Conservation (phyloP, 495 filamentous ascomycete genomes). For the Neurospora cerealis region DNA sequence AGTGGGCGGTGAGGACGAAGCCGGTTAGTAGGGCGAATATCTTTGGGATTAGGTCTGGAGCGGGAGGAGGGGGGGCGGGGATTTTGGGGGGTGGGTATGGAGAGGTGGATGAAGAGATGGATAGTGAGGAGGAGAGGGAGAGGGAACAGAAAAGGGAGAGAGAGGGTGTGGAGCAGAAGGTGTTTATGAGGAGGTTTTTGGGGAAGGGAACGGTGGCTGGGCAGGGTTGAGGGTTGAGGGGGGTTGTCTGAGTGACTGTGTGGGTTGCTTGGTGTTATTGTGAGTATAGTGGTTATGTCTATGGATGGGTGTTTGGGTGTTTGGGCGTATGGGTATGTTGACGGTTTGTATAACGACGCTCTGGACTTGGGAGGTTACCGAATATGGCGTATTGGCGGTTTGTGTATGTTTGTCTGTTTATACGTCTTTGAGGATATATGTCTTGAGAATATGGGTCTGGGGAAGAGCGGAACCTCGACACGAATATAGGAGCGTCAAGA, state of each 20-base stretch:
- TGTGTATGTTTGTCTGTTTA: not conserved
- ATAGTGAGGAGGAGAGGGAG: conserved; percentile 13
- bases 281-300: not conserved
- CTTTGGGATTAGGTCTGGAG: conserved; percentile 33
- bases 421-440: not conserved
- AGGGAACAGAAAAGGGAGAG: not conserved
- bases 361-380: not conserved
- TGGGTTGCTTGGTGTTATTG: not conserved
- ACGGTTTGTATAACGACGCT: not conserved
- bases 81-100: not conserved
- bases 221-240: not conserved
- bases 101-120: conserved; percentile 9
- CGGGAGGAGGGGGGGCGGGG: not conserved
- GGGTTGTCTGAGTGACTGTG: not conserved
- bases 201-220: conserved; percentile 9
- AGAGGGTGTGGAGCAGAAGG: conserved; percentile 19
- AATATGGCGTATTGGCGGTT: not conserved
- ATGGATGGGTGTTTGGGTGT: not conserved
- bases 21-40: conserved; percentile 46
- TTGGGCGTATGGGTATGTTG: not conserved
- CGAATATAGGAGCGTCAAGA: not conserved
- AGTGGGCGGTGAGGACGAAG: conserved; percentile 59
- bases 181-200: conserved; percentile 37
- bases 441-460: not conserved
- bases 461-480: not conserved